phyloP scores from a whole-genome alignment of 2,329 filamentous ascomycete genomes.

The Talaromyces sp. region DNA sequence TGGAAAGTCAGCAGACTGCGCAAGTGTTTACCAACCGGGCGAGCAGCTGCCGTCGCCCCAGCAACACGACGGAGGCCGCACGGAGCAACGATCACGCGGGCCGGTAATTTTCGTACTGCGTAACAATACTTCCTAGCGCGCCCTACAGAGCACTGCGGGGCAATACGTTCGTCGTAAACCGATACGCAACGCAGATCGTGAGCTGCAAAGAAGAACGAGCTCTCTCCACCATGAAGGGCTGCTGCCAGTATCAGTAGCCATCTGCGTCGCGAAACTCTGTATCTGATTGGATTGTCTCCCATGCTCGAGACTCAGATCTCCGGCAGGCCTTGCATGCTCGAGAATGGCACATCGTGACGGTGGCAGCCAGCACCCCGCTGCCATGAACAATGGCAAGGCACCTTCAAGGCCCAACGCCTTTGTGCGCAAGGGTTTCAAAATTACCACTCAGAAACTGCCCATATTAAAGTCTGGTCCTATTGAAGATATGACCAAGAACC shows the following conservation, averaged over 20 bases:
- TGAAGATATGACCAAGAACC: constrained; percentile 69
- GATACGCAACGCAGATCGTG: background rate
- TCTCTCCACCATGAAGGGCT: background rate
- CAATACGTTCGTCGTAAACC: background rate
- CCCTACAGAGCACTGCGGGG: constrained; percentile 21
- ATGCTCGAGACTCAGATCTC: background rate
- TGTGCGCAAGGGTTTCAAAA: constrained; percentile 62
- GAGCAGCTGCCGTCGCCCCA: constrained; percentile 15
- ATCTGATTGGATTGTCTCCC: background rate
- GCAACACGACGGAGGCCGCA: constrained; percentile 17
- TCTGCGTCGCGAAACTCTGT: background rate
- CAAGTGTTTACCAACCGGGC: constrained; percentile 6
- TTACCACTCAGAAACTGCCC: constrained; percentile 82
- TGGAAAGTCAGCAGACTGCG: background rate
- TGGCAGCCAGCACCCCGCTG: background rate
- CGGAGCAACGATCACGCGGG: background rate
- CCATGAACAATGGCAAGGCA: background rate
- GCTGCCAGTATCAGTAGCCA: background rate
- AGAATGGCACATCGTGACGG: background rate
- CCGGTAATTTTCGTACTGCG: background rate
- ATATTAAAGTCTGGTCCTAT: constrained; percentile 92
- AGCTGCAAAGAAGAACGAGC: background rate
- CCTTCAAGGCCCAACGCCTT: constrained; percentile 49
- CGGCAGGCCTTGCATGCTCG: background rate
- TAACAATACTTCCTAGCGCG: background rate